A percentile compares a stretch with the other conserved stretches of the same genome.
These are phyloP conservation scores for Leccinum subspadiceum DNA, from an alignment of 1,284 basidiomycete species.

Conservation along the genomic window DNA sequence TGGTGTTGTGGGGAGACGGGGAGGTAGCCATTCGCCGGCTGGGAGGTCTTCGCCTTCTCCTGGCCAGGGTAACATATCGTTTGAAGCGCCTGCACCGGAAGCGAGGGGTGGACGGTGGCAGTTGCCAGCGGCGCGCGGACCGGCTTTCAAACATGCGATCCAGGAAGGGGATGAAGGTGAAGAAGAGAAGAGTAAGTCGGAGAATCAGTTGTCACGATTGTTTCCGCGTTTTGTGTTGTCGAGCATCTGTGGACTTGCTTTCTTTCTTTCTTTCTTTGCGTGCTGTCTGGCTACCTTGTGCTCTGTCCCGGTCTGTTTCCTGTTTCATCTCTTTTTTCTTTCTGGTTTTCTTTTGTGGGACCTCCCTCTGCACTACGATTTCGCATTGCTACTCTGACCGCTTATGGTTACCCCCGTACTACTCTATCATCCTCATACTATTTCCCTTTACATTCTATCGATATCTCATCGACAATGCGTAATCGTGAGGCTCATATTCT, in stretches of 20 bases:
- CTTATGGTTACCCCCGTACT: background rate
- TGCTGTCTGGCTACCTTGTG: slow-evolving; percentile 5
- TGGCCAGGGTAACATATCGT: slow-evolving; percentile 40
- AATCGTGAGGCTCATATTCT: slow-evolving; percentile 7
- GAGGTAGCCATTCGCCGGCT: slow-evolving; percentile 56
- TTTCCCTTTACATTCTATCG: slow-evolving; percentile 7
- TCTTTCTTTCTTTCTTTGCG: background rate
- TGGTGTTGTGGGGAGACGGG: slow-evolving; percentile 31
- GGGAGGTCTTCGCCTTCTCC: slow-evolving; percentile 58
- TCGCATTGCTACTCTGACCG: slow-evolving; percentile 22
- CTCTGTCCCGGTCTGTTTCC: slow-evolving; percentile 4
- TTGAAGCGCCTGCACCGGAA: slow-evolving; percentile 43
- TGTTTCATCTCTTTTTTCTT: background rate
- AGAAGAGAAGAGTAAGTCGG: slow-evolving; percentile 47
- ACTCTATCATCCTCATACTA: slow-evolving; percentile 10
- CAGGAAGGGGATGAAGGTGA: slow-evolving; percentile 78
- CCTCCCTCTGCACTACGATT: background rate
- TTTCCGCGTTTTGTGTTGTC: slow-evolving; percentile 10
- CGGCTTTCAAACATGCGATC: slow-evolving; percentile 63
- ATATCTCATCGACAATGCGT: background rate
- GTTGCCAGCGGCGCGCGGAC: slow-evolving; percentile 60
- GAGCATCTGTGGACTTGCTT: slow-evolving; percentile 6
- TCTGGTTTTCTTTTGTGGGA: slow-evolving; percentile 4
- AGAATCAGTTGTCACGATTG: background rate
- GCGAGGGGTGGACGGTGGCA: slow-evolving; percentile 55